Evolutionary conservation across 495 filamentous ascomycete genomes (phyloP), one percentile per base, ranked within the genome.

Genomic region (Neurospora sp.): DNA sequence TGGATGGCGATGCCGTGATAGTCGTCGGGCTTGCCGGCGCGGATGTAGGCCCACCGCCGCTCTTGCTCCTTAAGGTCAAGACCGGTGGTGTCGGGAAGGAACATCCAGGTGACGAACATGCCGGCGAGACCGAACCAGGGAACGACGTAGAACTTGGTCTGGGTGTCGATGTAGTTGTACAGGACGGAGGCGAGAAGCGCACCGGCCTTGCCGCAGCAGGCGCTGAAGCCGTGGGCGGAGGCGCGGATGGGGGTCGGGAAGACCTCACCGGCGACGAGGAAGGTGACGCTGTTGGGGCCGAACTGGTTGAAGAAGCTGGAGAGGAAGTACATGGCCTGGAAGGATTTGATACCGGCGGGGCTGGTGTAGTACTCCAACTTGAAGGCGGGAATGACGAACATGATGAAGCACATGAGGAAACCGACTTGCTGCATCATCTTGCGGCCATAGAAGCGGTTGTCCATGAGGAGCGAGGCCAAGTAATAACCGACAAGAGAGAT

Each of bases 261-360:
- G 12, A 95, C 92, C 80, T 97, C 94, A 38, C 93, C 94, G 38
- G 94, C 94, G 27, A 95, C 92, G 73, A 97, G 86, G 90, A 97
- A 97, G 70, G 93, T 94, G 72, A 96, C 92, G 71, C 88, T 89
- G 86, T 97, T 97, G 82, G 94, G 93, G 9, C 94, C 93, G 78
- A 97, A 97, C 81, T 97, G 94, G 86, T 96, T 96, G 90, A 97
- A 97, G 86, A 97, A 97, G 46, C 91, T 93, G 66, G 91, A 92
- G 69, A 96, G 81, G 85, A 94, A 97, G 86, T 97, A 92, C 92
- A 97, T 96, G 74, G 93, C 88, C 82, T 96, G 93, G 90, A 97
- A 97, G 0, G 85, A 83, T 73, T 90, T 86, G 84, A 96, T 90
- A 77, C 92, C 87, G 18, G 82, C 83, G 0, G 85, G 83, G 14